Percentiles rank a stretch among this genome's conserved stretches.
Conservation (phyloP, 192 early-diverging fungal genomes). For the Paraglomus brasilianum region DNA sequence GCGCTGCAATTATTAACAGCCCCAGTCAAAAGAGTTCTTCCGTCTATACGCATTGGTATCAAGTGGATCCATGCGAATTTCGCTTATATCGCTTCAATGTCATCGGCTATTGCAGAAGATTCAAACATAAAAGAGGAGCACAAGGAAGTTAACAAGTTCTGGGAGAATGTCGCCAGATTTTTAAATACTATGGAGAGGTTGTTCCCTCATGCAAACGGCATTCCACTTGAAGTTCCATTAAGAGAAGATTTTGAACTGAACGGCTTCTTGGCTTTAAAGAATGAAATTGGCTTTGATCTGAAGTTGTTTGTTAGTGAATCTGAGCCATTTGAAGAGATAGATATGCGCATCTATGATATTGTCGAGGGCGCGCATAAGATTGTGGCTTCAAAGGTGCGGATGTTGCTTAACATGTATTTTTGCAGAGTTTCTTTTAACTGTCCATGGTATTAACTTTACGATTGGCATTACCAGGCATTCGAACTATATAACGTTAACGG, state of each 20-base stretch:
- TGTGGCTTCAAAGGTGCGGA: slow-evolving; percentile 14
- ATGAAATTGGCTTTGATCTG: slow-evolving; percentile 26
- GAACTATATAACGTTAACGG: slow-evolving; percentile 19
- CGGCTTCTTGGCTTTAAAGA: slow-evolving; percentile 41
- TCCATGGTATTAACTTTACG: too few species aligned
- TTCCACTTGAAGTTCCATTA: slow-evolving; percentile 31
- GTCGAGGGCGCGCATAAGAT: slow-evolving; percentile 25
- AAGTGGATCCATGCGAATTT: slow-evolving; percentile 29
- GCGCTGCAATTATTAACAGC: slow-evolving; percentile 29
- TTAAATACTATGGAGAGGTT: slow-evolving; percentile 20
- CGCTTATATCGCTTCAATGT: slow-evolving; percentile 18
- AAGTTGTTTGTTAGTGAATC: neutral
- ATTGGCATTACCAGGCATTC: too few species aligned
- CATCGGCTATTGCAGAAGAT: slow-evolving; percentile 9
- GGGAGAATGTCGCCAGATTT: slow-evolving; percentile 23
- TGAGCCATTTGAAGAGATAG: slow-evolving; percentile 31
- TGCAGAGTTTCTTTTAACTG: too few species aligned
- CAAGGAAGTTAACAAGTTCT: slow-evolving; percentile 15
- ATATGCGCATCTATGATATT: slow-evolving; percentile 32
- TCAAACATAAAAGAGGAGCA: slow-evolving; percentile 7
- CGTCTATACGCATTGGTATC: slow-evolving; percentile 25
- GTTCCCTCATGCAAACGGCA: slow-evolving; percentile 21
- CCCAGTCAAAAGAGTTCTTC: slow-evolving; percentile 30
- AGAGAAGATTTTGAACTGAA: slow-evolving; percentile 46
- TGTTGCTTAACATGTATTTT: neutral